A percentile compares a stretch with the other conserved stretches of the same genome.
Conservation (phyloP, 2,329 filamentous ascomycete genomes). For the Fusarium newnesense region DNA sequence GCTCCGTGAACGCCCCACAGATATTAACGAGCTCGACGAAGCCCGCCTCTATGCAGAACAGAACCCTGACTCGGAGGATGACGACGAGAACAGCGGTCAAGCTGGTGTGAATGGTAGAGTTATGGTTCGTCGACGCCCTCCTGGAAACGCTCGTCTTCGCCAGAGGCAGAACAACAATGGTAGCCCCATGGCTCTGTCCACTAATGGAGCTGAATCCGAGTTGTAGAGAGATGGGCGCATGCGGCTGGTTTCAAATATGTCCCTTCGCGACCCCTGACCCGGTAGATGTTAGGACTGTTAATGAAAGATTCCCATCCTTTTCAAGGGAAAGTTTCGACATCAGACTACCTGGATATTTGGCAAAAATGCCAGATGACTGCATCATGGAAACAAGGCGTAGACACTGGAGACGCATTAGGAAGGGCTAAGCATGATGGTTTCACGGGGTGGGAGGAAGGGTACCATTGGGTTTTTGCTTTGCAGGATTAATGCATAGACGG, state of each 20-base stretch:
- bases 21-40: slow-evolving; percentile 88
- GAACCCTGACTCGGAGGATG: slow-evolving; percentile 67
- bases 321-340: neutral
- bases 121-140: slow-evolving; percentile 56
- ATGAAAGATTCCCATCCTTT: neutral
- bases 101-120: slow-evolving; percentile 54
- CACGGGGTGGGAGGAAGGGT: slow-evolving; percentile 13
- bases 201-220: slow-evolving; percentile 68
- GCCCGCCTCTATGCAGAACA: slow-evolving; percentile 64
- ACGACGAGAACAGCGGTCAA: slow-evolving; percentile 61
- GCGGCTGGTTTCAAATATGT: neutral
- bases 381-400: slow-evolving; percentile 11
- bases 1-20: slow-evolving; percentile 84
- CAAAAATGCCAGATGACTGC: slow-evolving; percentile 4
- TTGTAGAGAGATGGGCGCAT: slow-evolving; percentile 50
- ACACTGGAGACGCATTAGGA: slow-evolving; percentile 11
- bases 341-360: slow-evolving; percentile 13
- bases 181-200: slow-evolving; percentile 66
- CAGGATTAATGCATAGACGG: slow-evolving; percentile 49
- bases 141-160: slow-evolving; percentile 54
- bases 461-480: slow-evolving; percentile 31
- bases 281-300: neutral
- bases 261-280: neutral
- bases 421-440: slow-evolving; percentile 9
- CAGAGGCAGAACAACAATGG: slow-evolving; percentile 62